These are phyloP conservation scores for Yarrowia sp. DNA, from an alignment of 805 yeast species.

Conservation along the genomic window DNA sequence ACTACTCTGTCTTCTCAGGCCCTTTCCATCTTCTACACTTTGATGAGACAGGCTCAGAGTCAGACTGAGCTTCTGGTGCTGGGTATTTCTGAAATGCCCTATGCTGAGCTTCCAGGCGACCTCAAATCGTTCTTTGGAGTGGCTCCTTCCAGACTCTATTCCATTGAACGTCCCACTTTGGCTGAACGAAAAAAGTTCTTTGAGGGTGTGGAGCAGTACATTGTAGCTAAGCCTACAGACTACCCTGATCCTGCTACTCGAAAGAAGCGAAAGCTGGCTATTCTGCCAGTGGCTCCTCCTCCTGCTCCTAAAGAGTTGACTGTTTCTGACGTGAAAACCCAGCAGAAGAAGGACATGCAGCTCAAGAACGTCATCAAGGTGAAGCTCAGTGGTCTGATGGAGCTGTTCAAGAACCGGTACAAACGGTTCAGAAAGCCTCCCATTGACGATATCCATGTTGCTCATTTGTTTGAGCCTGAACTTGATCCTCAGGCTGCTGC, in stretches of 20 bases:
- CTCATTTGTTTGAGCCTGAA: slow-evolving; percentile 73
- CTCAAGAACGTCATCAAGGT: slow-evolving; percentile 82
- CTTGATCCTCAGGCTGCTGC: slow-evolving; percentile 38
- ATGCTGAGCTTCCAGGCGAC: slow-evolving; percentile 46
- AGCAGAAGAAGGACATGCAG: slow-evolving; percentile 68
- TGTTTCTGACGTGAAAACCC: slow-evolving; percentile 32
- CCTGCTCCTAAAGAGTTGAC: slow-evolving; percentile 40
- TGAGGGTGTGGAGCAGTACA: slow-evolving; percentile 49
- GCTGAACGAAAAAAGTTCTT: slow-evolving; percentile 60
- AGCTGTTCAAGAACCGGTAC: slow-evolving; percentile 78
- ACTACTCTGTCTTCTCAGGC: slow-evolving; percentile 66
- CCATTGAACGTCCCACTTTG: slow-evolving; percentile 45
- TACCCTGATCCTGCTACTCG: slow-evolving; percentile 62
- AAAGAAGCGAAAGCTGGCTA: slow-evolving; percentile 42
- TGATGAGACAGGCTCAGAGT: slow-evolving; percentile 65
- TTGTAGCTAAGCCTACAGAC: slow-evolving; percentile 66
- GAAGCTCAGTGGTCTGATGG: slow-evolving; percentile 84
- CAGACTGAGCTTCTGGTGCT: slow-evolving; percentile 71
- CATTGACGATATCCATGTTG: slow-evolving; percentile 69
- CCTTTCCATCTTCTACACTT: slow-evolving; percentile 64
- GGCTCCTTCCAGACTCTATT: slow-evolving; percentile 48
- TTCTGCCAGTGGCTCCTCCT: slow-evolving; percentile 43
- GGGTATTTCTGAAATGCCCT: slow-evolving; percentile 61
- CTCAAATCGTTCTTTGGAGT: slow-evolving; percentile 59
- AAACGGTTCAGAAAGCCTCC: slow-evolving; percentile 88